Base-by-base conservation (phyloP, 768 basidiomycete species). In the Lactarius deliciosus region DNA sequence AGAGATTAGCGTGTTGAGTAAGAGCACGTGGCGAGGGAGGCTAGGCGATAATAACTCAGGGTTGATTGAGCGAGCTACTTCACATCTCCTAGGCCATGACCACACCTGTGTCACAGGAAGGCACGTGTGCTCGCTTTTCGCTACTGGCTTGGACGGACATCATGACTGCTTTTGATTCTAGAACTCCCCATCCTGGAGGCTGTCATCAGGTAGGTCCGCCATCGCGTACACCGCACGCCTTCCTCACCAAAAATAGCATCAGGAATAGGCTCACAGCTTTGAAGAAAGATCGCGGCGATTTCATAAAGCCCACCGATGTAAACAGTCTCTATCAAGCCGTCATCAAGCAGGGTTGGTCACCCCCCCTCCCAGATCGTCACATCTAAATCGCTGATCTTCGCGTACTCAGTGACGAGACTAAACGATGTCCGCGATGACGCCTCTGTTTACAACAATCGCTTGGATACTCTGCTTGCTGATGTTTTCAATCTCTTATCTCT, bases 161-260 rank as follows among this genome's bases (percentile, higher is more conserved):
- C 47, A 25, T 50, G 11, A 50, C 22, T 3, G 15, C 13, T 0
- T 11, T 53, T 53, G 22, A 75, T 73, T 76, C 72, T 79, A 89
- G 96, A 98, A 81, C 82, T 95, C 69, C 89, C 92, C 66, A 93
- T 98, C 77, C 88, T 98, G 74, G 96, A 98, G 82, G 84, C 91
- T 36, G 86, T 98, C 71, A 94, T 97, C 78, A 91, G 92, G 94
- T 94, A 71, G 56, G n/a, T 38, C 38, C 28, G 10, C 47, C 36
- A 43, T 60, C 40, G 41, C 41, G 47, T 38, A 9, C 54, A 56
- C 22, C 30, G 63, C 60, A 40, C n/a, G 28, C 22, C 59, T 50
- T 36, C 61, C 50, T 53, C 25, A 2, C 41, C 64, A 25, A 56
- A 43, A 41, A 55, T 76, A 96, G 93, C 78, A 95, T 98, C 76